These are phyloP conservation scores for Penicillium sumatraense DNA, from an alignment of 2,329 filamentous ascomycete genomes.

Conservation along the genomic window DNA sequence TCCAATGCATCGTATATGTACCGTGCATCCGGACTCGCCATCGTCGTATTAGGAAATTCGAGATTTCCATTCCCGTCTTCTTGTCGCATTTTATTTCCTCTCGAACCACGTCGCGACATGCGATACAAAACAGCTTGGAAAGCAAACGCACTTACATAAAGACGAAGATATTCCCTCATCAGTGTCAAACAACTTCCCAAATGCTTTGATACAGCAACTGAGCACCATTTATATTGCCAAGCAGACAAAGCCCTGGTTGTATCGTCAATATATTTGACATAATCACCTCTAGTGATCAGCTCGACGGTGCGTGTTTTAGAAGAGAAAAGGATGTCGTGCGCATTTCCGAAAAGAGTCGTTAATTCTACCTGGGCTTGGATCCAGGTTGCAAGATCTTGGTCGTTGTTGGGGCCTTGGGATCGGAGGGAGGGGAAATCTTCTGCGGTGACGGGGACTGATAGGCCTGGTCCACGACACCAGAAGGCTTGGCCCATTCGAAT, in stretches of 20 bases:
- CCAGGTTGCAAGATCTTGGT: conserved; percentile 8
- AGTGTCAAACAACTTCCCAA: conserved; percentile 1
- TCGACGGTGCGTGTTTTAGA: conserved; percentile 19
- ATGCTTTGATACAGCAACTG: not conserved
- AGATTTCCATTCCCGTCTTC: not conserved
- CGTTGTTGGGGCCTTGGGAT: not conserved
- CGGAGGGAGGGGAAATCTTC: conserved; percentile 22
- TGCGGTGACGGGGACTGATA: conserved; percentile 20
- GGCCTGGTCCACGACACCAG: conserved; percentile 27
- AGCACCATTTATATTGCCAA: conserved; percentile 2
- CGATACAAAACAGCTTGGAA: conserved; percentile 7
- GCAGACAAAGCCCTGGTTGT: not conserved
- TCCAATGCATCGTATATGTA: conserved; percentile 8
- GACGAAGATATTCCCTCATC: conserved; percentile 2
- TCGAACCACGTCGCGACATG: not conserved
- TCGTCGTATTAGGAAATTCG: conserved; percentile 2
- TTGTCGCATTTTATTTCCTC: not conserved
- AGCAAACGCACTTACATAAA: conserved; percentile 6
- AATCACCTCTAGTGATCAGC: conserved; percentile 22
- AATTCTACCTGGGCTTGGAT: conserved; percentile 24
- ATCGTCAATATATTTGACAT: conserved; percentile 26
- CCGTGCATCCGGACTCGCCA: conserved; percentile 7
- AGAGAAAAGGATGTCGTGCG: conserved; percentile 23
- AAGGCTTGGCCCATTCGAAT: conserved; percentile 30
- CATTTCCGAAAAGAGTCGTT: conserved; percentile 24